Conservation (phyloP, 768 basidiomycete species). For the Lactarius evosmus region DNA sequence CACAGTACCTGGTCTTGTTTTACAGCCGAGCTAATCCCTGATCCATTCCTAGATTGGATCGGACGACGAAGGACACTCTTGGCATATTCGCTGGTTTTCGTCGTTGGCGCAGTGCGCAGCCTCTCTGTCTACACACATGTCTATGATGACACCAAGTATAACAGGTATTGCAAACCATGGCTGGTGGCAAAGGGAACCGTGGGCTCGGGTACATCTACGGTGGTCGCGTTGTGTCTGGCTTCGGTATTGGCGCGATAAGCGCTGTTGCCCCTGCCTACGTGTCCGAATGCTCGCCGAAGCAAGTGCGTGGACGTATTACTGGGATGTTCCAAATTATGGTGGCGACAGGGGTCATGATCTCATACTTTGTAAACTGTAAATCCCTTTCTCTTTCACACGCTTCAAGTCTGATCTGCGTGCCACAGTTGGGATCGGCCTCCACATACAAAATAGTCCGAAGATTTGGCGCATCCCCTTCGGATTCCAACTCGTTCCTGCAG, state of each 20-base stretch:
- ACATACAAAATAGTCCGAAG: constrained; percentile 44
- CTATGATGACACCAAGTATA: neutral
- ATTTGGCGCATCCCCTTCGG: constrained; percentile 75
- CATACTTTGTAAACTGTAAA: constrained; percentile 77
- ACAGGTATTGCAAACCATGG: constrained; percentile 69
- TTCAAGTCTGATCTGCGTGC: neutral
- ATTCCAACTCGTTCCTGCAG: constrained; percentile 71
- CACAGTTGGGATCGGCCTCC: constrained; percentile 57
- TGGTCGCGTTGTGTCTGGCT: constrained; percentile 75
- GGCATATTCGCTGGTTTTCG: constrained; percentile 59
- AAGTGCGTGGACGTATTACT: constrained; percentile 81
- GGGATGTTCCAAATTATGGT: constrained; percentile 88
- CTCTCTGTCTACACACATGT: constrained; percentile 1
- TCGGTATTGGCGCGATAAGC: constrained; percentile 81
- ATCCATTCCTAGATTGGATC: constrained; percentile 45
- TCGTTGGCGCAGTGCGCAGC: constrained; percentile 61
- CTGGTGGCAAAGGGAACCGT: constrained; percentile 48
- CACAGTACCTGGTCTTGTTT: neutral
- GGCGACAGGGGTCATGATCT: constrained; percentile 80
- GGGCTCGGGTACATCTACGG: constrained; percentile 71
- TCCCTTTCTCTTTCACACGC: constrained; percentile 16
- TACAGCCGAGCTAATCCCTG: neutral
- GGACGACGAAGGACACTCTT: constrained; percentile 67
- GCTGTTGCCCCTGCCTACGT: constrained; percentile 85
- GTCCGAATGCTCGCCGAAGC: constrained; percentile 83